Base-by-base conservation (phyloP, 371 early-diverging fungal genomes). In the Mucor lusitanicus region DNA sequence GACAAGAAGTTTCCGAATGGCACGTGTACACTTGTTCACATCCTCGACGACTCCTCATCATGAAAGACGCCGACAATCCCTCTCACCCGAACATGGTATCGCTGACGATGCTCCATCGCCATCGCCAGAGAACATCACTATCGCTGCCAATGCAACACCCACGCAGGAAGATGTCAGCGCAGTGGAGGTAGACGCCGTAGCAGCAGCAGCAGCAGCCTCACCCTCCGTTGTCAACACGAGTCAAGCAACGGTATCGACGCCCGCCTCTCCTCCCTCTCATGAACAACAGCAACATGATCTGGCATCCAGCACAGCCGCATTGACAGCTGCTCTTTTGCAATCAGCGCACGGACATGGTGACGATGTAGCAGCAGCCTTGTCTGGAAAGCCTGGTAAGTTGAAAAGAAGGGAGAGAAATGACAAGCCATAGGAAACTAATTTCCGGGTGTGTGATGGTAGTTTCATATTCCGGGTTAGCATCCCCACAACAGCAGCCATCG, bases 11-110 rank as follows among this genome's bases (percentile, higher is more conserved):
- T 56, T 54, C 65, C 39, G 25, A 50, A 78, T 79, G 80, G 80
- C 80, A 46, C 72, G 77, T 58, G 80, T 79, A 30, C 80, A 79
- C 69, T 63, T 74, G 9, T 79, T 79, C 58, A 70, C 74, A 50
- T 55, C 76, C 7, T 69, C 73, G 53, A 48, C 68, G 6, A n/a
- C 57, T 50, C 65, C 62, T 25, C 53, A 65, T 28, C 28, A 60
- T 33, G 32, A 42, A 42, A 35, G 65, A 46, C 54, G 39, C 25
- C 50, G 50, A 3, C 50, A 50, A 25, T 50, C 50, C 12, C 50
- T 8, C 50, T 50, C 50, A 12, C 58, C 64, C 27, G 59, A 59
- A n/a, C 44, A 58, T 3, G n/a, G 59, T 25, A 61, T 65, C 19
- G 60, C 64, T n/a, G 63, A 69, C 12, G 71, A 62, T 35, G 71